A percentile compares a stretch with the other conserved stretches of the same genome.
Conservation (phyloP, 2,329 filamentous ascomycete species). For the Aspergillus sp. region DNA sequence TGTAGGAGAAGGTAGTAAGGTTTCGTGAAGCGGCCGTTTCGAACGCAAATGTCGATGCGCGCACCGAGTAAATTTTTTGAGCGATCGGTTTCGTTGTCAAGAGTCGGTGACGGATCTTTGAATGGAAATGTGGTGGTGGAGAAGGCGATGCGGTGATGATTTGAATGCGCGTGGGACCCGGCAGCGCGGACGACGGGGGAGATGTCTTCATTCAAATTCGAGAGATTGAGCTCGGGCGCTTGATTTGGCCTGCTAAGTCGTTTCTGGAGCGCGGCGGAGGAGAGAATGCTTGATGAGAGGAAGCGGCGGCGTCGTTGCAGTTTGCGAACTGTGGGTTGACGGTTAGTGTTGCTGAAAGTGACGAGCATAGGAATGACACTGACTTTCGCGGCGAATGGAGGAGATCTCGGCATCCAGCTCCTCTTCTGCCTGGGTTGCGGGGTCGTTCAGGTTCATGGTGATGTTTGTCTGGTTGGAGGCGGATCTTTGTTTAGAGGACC, state of each 20-base stretch:
- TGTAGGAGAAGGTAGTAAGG: constrained; percentile 51
- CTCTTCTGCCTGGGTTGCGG: constrained; percentile 22
- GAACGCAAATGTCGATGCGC: constrained; percentile 47
- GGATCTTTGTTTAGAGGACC: constrained; percentile 2
- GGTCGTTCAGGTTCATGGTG: constrained; percentile 12
- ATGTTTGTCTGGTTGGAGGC: background rate
- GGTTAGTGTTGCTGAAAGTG: constrained; percentile 17
- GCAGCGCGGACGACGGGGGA: constrained; percentile 38
- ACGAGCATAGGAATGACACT: constrained; percentile 9
- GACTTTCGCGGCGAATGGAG: constrained; percentile 48
- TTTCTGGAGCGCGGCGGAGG: constrained; percentile 43
- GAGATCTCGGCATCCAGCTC: constrained; percentile 48
- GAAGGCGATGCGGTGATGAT: constrained; percentile 51
- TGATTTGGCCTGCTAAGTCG: constrained; percentile 12
- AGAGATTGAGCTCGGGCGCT: background rate
- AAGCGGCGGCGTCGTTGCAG: constrained; percentile 45
- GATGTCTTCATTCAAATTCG: constrained; percentile 29
- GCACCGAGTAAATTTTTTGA: constrained; percentile 44
- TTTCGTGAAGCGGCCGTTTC: constrained; percentile 44
- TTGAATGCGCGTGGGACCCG: constrained; percentile 39
- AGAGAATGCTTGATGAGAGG: constrained; percentile 47
- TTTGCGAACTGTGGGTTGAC: constrained; percentile 37
- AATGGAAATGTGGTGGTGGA: constrained; percentile 52
- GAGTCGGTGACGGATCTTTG: constrained; percentile 46
- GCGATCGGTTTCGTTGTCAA: constrained; percentile 12